Percentiles rank a stretch among this genome's conserved stretches.
Conservation (phyloP, 352 stramenopile genomes). For the Hyaloperonospora brassicae region DNA sequence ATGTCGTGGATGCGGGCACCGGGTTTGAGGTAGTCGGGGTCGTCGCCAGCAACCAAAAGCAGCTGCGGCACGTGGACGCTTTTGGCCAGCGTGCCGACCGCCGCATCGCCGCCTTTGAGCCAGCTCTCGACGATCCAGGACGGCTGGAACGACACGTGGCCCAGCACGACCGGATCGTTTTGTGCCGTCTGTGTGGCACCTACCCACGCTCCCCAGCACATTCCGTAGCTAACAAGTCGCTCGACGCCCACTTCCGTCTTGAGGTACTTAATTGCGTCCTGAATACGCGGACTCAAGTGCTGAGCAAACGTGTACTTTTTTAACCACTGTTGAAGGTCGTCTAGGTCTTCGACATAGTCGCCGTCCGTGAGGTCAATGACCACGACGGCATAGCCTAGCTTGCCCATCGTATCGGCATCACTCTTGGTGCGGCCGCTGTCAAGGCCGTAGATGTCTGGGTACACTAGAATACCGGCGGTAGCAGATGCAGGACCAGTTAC, state of each 20-base stretch:
- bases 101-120: constrained; percentile 59
- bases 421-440: constrained; percentile 77
- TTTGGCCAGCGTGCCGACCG: constrained; percentile 61
- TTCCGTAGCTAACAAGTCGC: constrained; percentile 66
- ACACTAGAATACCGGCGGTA: constrained; percentile 61
- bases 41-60: constrained; percentile 56
- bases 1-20: constrained; percentile 70
- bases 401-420: constrained; percentile 62
- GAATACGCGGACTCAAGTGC: constrained; percentile 45
- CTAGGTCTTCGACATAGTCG: constrained; percentile 50
- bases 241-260: constrained; percentile 51
- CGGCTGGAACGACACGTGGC: constrained; percentile 78
- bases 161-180: constrained; percentile 36
- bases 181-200: constrained; percentile 44
- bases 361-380: constrained; percentile 57
- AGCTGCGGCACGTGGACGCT: constrained; percentile 69
- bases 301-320: constrained; percentile 58
- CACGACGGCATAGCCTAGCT: constrained; percentile 69
- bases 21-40: constrained; percentile 60
- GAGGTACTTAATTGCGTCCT: constrained; percentile 66
- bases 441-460: constrained; percentile 70
- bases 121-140: constrained; percentile 75
- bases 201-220: constrained; percentile 80
- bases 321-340: constrained; percentile 44
- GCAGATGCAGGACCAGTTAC: constrained; percentile 53